Conservation (phyloP, 371 early-diverging fungal species). For the Dichotomocladium elegans region DNA sequence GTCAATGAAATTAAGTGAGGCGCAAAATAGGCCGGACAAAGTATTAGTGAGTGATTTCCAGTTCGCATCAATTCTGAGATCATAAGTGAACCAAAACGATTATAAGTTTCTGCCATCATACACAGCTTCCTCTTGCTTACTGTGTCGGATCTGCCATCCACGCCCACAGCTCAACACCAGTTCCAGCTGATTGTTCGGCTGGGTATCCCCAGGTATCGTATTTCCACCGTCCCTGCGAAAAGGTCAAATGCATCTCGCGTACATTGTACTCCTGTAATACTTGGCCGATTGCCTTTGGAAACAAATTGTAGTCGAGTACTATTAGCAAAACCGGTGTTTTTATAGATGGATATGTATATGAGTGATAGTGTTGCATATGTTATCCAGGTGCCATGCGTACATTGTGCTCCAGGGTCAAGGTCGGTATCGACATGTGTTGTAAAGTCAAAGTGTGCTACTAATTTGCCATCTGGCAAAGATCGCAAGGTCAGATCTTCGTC, state of each 20-base stretch:
- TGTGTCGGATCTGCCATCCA: slow-evolving; percentile 60
- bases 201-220: slow-evolving; percentile 77
- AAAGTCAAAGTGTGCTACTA: slow-evolving; percentile 79
- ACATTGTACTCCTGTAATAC: slow-evolving; percentile 73
- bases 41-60: slow-evolving; percentile 92
- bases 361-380: background rate
- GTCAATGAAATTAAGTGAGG: slow-evolving; percentile 92
- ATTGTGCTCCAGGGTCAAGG: slow-evolving; percentile 15
- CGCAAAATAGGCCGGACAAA: slow-evolving; percentile 91
- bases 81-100: background rate
- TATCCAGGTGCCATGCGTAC: slow-evolving; percentile 16
- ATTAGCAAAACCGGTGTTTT: background rate
- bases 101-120: background rate
- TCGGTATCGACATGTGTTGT: slow-evolving; percentile 41
- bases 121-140: slow-evolving; percentile 19
- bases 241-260: slow-evolving; percentile 77
- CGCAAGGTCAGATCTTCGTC: slow-evolving; percentile 61
- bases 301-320: slow-evolving; percentile 71
- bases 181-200: slow-evolving; percentile 53
- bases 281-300: slow-evolving; percentile 85
- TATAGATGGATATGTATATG: background rate
- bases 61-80: slow-evolving; percentile 51
- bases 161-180: slow-evolving; percentile 80
- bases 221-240: slow-evolving; percentile 90
- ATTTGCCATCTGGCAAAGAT: slow-evolving; percentile 72